A percentile compares a stretch with the other conserved stretches of the same genome.
Evolutionary conservation across 1,284 basidiomycete species (phyloP).

Genomic region (Phylloboletellus chloephorus): DNA sequence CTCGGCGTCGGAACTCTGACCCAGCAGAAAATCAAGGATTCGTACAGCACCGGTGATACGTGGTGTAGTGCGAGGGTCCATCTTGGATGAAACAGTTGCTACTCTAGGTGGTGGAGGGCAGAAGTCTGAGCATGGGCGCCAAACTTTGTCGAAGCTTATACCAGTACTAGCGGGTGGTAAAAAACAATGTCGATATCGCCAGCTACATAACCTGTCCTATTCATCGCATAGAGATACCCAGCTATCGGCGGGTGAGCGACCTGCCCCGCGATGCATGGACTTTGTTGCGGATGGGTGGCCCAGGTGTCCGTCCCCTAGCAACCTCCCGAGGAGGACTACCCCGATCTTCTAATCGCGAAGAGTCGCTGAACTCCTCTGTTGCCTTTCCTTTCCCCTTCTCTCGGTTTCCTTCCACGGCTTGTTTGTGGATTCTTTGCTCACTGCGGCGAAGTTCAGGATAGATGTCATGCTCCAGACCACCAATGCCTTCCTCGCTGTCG

Average conservation of each 20-base stretch:
- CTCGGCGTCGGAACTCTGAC: constrained; percentile 12
- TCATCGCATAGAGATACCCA: constrained; percentile 7
- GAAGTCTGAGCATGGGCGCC: constrained; percentile 10
- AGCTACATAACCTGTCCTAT: constrained; percentile 9
- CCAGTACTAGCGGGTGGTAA: background rate
- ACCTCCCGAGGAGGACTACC: constrained; percentile 10
- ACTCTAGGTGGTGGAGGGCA: constrained; percentile 5
- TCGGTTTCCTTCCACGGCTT: constrained; percentile 12
- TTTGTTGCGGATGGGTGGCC: constrained; percentile 21
- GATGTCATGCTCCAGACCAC: constrained; percentile 6
- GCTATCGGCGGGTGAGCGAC: constrained; percentile 24
- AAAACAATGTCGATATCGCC: constrained; percentile 10
- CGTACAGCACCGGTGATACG: constrained; percentile 25
- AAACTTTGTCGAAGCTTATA: background rate
- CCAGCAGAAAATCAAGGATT: constrained; percentile 2
- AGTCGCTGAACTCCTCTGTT: constrained; percentile 1
- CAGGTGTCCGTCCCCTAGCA: constrained; percentile 27
- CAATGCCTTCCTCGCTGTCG: constrained; percentile 11
- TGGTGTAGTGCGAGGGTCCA: constrained; percentile 19
- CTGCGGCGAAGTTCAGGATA: constrained; percentile 7
- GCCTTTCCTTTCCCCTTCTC: constrained; percentile 16
- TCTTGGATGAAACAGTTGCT: constrained; percentile 9
- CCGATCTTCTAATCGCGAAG: constrained; percentile 15
- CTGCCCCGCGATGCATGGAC: constrained; percentile 17
- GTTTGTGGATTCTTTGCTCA: constrained; percentile 12